Conservation (phyloP, 2,329 filamentous ascomycete genomes). For the Monosporascus sp. region DNA sequence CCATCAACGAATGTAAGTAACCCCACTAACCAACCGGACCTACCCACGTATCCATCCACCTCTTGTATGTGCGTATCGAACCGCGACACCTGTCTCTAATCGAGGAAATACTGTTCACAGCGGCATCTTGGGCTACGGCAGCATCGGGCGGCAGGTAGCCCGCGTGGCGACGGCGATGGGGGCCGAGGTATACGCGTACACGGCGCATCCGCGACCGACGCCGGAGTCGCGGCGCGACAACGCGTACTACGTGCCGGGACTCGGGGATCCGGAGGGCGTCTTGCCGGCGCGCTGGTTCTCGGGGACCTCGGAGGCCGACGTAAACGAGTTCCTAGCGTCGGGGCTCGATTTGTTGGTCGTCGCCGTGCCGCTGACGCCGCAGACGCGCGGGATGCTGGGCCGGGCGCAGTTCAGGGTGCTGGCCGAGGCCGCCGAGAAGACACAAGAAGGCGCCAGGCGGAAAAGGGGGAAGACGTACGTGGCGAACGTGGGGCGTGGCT, state of each 20-base stretch:
- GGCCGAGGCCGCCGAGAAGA: conserved; percentile 4
- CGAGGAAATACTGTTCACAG: conserved; percentile 9
- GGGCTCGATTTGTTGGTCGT: conserved; percentile 39
- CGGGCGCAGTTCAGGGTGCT: conserved; percentile 33
- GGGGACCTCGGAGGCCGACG: conserved; percentile 24
- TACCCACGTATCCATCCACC: neutral
- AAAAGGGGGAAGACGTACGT: conserved; percentile 42
- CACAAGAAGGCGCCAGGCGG: neutral
- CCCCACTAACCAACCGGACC: conserved; percentile 24
- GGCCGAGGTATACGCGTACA: conserved; percentile 65
- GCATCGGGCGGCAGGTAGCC: conserved; percentile 39
- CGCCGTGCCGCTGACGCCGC: conserved; percentile 34
- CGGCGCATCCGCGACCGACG: conserved; percentile 55
- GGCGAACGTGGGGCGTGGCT: conserved; percentile 59
- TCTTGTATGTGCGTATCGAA: neutral
- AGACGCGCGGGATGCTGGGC: conserved; percentile 37
- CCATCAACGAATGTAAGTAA: conserved; percentile 44
- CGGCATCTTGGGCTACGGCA: conserved; percentile 39
- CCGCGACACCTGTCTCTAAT: conserved; percentile 3
- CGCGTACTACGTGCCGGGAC: conserved; percentile 60
- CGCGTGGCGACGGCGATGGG: conserved; percentile 53
- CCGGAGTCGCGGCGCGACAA: conserved; percentile 52
- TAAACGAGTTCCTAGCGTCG: conserved; percentile 36
- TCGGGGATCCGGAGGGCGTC: conserved; percentile 39
- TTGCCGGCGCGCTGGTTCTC: conserved; percentile 38